Conservation (phyloP, 2,329 filamentous ascomycete genomes). For the Leptographium flavum region DNA sequence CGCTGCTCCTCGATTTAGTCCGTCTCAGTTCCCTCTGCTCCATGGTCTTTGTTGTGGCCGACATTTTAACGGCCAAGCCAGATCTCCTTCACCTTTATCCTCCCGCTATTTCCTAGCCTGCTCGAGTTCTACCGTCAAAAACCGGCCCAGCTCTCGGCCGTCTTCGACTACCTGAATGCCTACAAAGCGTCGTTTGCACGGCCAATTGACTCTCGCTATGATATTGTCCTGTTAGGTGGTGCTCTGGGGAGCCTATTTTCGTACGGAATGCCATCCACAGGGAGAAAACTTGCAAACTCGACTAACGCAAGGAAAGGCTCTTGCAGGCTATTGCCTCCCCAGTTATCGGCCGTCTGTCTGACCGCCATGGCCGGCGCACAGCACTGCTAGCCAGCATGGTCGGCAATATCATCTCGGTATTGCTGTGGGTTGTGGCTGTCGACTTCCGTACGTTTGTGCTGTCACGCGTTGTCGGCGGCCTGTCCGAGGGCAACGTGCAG, state of each 20-base stretch:
- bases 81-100: conserved; percentile 98
- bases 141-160: conserved; percentile 58
- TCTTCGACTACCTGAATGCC: conserved; percentile 72
- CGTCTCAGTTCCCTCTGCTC: conserved; percentile 15
- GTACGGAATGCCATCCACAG: conserved; percentile 20
- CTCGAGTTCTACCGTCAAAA: conserved; percentile 80
- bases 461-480: conserved; percentile 79
- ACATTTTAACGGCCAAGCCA: conserved; percentile 24
- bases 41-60: no score
- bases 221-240: conserved; percentile 88
- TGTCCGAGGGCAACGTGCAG: conserved; percentile 96
- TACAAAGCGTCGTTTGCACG: conserved; percentile 90
- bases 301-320: conserved; percentile 35
- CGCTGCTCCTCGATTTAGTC: conserved; percentile 80
- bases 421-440: conserved; percentile 83
- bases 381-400: conserved; percentile 84
- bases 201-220: conserved; percentile 91
- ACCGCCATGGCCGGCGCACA: conserved; percentile 72
- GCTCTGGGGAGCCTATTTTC: conserved; percentile 86
- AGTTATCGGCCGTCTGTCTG: conserved; percentile 76
- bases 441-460: conserved; percentile 94
- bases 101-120: conserved; percentile 87
- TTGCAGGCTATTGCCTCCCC: conserved; percentile 88
- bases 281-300: not conserved
- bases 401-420: conserved; percentile 84